These are phyloP conservation scores for Eimeria maxima DNA, from an alignment of 169 alveolate genomes.

Conservation along the genomic window DNA sequence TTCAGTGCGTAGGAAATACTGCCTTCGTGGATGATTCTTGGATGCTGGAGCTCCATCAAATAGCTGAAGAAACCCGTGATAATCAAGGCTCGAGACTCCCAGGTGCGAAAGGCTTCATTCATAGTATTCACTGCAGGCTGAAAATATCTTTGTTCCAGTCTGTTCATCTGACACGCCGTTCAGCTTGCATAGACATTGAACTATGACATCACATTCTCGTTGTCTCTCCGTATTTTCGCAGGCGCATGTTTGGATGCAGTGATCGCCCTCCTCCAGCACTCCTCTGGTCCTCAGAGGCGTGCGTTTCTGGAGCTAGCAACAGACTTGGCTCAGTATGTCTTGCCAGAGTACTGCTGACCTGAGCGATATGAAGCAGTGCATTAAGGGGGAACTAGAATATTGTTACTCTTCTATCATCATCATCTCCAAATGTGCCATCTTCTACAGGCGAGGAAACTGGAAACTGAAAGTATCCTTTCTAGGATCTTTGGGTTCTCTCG, in stretches of 20 bases:
- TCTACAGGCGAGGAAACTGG: slow-evolving; percentile 74
- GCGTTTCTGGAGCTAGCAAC: slow-evolving; percentile 53
- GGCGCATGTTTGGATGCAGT: slow-evolving; percentile 75
- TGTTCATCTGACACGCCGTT: background rate
- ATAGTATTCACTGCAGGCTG: background rate
- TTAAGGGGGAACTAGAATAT: background rate
- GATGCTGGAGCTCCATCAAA: slow-evolving; percentile 63
- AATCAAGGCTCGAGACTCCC: slow-evolving; percentile 47
- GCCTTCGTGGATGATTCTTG: slow-evolving; percentile 53
- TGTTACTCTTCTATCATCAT: background rate
- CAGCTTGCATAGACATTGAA: background rate
- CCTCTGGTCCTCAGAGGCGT: slow-evolving; percentile 61
- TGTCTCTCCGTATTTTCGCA: background rate
- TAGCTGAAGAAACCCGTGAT: slow-evolving; percentile 51
- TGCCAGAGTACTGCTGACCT: background rate
- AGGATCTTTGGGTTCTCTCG: slow-evolving; percentile 34
- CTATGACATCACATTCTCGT: background rate
- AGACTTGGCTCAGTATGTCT: slow-evolving; percentile 50
- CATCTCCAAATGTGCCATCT: background rate
- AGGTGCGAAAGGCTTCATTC: background rate
- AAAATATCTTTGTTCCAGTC: background rate
- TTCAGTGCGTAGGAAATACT: slow-evolving; percentile 40
- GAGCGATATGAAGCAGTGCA: background rate
- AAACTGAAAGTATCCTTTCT: slow-evolving; percentile 29
- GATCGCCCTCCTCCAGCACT: slow-evolving; percentile 28